phyloP scores from a whole-genome alignment of 768 basidiomycete species.

The Leccinellum rugosiceps region DNA sequence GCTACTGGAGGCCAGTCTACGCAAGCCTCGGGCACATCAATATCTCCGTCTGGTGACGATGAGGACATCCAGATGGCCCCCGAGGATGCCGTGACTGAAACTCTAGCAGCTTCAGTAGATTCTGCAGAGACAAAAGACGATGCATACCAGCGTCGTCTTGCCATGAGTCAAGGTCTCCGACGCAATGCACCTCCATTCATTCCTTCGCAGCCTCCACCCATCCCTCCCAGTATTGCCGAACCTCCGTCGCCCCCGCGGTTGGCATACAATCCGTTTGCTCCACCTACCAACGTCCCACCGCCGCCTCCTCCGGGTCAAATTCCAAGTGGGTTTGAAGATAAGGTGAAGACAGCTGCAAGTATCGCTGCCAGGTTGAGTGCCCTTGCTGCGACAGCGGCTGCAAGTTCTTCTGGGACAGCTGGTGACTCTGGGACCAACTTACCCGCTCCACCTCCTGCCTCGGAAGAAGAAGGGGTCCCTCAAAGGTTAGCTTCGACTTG shows the following conservation, averaged over 20 bases:
- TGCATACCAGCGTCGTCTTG: slow-evolving; percentile 60
- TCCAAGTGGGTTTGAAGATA: slow-evolving; percentile 54
- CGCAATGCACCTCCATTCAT: slow-evolving; percentile 28
- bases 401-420: slow-evolving; percentile 20
- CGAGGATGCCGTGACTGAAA: slow-evolving; percentile 4
- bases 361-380: slow-evolving; percentile 75
- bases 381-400: slow-evolving; percentile 37
- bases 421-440: slow-evolving; percentile 23
- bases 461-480: slow-evolving; percentile 29
- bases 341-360: slow-evolving; percentile 72
- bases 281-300: slow-evolving; percentile 56
- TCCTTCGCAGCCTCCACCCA: slow-evolving; percentile 21
- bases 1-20: slow-evolving; percentile 35
- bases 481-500: slow-evolving; percentile 10
- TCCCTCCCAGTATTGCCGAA: slow-evolving; percentile 19
- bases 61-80: slow-evolving; percentile 18
- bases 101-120: not conserved
- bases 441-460: slow-evolving; percentile 27
- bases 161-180: slow-evolving; percentile 46
- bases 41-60: slow-evolving; percentile 18
- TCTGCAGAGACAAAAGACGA: slow-evolving; percentile 59
- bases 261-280: slow-evolving; percentile 71
- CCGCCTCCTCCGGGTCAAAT: slow-evolving; percentile 54
- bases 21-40: slow-evolving; percentile 20
- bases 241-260: slow-evolving; percentile 48